Evolutionary conservation across 768 basidiomycete species (phyloP).

Genomic region (Holtermannia corniformis): DNA sequence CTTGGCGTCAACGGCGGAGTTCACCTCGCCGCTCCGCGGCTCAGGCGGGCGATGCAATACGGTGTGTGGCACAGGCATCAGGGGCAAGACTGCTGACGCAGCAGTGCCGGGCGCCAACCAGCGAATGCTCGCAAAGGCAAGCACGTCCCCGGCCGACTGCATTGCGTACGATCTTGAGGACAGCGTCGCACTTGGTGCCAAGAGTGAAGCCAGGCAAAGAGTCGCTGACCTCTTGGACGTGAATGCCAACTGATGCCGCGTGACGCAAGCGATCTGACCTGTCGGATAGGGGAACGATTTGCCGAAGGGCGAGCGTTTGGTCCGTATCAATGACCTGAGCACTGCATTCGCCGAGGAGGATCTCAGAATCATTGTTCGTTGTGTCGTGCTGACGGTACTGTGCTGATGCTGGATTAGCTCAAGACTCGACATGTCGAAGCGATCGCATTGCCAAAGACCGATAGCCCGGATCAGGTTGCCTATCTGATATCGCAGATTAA

Average conservation of each 20-base stretch:
- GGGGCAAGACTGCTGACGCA: neutral
- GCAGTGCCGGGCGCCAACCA: slow-evolving; percentile 70
- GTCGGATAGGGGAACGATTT: slow-evolving; percentile 11
- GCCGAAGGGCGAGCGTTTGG: slow-evolving; percentile 28
- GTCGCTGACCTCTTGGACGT: slow-evolving; percentile 51
- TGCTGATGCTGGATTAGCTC: slow-evolving; percentile 41
- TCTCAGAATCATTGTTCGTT: slow-evolving; percentile 26
- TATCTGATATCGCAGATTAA: slow-evolving; percentile 48
- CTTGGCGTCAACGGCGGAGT: no score
- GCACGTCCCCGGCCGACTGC: slow-evolving; percentile 56
- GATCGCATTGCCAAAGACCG: slow-evolving; percentile 77
- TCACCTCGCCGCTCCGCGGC: no score
- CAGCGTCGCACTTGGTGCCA: slow-evolving; percentile 56
- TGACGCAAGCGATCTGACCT: neutral
- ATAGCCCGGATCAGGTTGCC: slow-evolving; percentile 58
- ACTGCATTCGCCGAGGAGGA: slow-evolving; percentile 33
- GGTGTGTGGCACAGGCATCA: neutral
- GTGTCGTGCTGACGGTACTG: neutral
- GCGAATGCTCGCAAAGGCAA: slow-evolving; percentile 71
- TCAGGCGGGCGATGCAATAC: neutral
- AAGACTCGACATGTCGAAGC: slow-evolving; percentile 49
- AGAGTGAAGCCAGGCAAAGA: slow-evolving; percentile 52
- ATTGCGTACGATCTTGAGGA: slow-evolving; percentile 86
- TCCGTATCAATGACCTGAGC: slow-evolving; percentile 36
- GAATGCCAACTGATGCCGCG: neutral